These are phyloP conservation scores for Hydnum rufescens DNA, from an alignment of 768 basidiomycete species.

Conservation along the genomic window DNA sequence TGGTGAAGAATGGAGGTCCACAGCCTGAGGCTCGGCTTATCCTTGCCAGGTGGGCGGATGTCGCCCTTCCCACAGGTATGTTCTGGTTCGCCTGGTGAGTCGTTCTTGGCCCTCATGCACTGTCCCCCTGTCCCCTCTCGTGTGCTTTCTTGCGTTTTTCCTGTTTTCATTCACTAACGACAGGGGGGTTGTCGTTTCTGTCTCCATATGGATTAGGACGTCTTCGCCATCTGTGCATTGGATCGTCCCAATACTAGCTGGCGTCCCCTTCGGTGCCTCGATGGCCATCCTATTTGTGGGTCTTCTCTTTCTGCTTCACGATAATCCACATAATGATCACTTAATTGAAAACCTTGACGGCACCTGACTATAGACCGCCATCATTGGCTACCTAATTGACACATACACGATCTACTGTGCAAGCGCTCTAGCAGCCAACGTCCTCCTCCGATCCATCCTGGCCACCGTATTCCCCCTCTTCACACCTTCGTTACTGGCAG, in stretches of 20 bases:
- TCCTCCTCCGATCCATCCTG: no score
- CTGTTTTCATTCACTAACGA: no score
- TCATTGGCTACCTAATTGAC: no score
- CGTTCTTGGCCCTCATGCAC: slow-evolving; percentile 26
- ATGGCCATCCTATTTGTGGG: no score
- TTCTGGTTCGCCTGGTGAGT: slow-evolving; percentile 61
- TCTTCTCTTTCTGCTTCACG: no score
- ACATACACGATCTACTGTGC: slow-evolving; percentile 44
- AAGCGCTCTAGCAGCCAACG: slow-evolving; percentile 47
- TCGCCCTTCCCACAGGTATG: slow-evolving; percentile 34
- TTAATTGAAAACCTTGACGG: background rate
- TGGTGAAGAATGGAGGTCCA: slow-evolving; percentile 29
- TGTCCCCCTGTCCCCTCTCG: slow-evolving; percentile 23
- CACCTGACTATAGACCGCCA: slow-evolving; percentile 43
- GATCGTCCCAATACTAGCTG: slow-evolving; percentile 34
- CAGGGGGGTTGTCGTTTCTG: no score
- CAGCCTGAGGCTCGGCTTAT: slow-evolving; percentile 50
- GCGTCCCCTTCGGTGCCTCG: slow-evolving; percentile 44
- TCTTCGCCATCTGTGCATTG: background rate
- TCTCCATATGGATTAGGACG: no score
- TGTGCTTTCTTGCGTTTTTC: no score
- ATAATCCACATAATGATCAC: no score
- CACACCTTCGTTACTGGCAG: no score
- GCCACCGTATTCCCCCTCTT: no score
- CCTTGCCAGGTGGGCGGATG: slow-evolving; percentile 32